Conservation (phyloP, 2,329 filamentous ascomycete species). For the Pseudogymnoascus sp. region DNA sequence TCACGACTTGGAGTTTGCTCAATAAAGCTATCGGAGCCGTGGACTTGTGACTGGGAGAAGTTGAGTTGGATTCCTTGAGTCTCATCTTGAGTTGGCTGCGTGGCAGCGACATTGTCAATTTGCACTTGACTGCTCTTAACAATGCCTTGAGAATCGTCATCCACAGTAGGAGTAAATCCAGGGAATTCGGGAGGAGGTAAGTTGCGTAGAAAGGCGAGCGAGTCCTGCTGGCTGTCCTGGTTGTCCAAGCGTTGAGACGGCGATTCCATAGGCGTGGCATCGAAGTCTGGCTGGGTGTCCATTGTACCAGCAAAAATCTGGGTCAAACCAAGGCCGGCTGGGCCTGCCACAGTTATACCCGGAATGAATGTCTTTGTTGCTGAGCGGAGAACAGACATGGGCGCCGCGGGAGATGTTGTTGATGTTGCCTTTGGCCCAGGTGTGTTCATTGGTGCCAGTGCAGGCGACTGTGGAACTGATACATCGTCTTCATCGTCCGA, state of each 20-base stretch:
- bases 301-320: conserved; percentile 90
- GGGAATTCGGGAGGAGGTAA: conserved; percentile 41
- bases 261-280: conserved; percentile 12
- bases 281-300: conserved; percentile 47
- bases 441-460: conserved; percentile 17
- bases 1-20: conserved; percentile 43
- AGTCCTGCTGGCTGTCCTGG: conserved; percentile 31
- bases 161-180: conserved; percentile 38
- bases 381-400: conserved; percentile 58
- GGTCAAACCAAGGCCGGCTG: conserved; percentile 65
- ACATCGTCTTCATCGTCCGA: conserved; percentile 29
- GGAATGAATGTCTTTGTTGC: conserved; percentile 64
- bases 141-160: conserved; percentile 35
- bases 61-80: conserved; percentile 41
- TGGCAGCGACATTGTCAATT: conserved; percentile 30
- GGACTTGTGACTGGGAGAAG: conserved; percentile 53
- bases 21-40: conserved; percentile 49
- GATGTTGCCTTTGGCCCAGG: conserved; percentile 14
- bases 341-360: conserved; percentile 51
- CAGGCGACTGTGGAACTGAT: conserved; percentile 15
- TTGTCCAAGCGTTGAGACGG: conserved; percentile 17
- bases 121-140: conserved; percentile 40
- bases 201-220: conserved; percentile 40
- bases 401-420: conserved; percentile 39
- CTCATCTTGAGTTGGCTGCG: conserved; percentile 31